phyloP scores from a whole-genome alignment of 179 eudicot genomes.

The Beta corolliflora region DNA sequence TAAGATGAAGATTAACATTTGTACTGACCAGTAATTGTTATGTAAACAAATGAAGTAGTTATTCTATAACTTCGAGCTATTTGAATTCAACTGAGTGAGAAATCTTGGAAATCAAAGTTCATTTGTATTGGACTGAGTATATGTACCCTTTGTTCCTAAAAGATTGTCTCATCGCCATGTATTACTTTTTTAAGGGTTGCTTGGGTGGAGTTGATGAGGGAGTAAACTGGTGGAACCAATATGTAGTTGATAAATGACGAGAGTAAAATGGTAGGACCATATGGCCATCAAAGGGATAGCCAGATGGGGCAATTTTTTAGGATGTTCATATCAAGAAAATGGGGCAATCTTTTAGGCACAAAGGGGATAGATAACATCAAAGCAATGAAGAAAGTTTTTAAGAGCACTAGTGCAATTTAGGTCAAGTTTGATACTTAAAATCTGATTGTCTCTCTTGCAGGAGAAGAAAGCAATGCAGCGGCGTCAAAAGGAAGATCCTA shows the following conservation, averaged over 20 bases:
- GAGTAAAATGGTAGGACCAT: too few species aligned
- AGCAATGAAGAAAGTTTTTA: not conserved
- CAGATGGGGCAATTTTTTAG: too few species aligned
- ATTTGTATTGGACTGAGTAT: not conserved
- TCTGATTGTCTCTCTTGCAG: conserved; percentile 43
- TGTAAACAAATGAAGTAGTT: not conserved
- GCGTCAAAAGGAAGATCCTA: conserved; percentile 36
- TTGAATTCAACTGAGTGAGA: not conserved
- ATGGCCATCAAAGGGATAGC: too few species aligned
- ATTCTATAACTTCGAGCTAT: not conserved
- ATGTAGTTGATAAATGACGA: too few species aligned
- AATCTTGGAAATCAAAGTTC: not conserved
- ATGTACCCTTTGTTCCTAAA: not conserved
- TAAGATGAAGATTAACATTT: not conserved
- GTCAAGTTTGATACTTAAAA: not conserved
- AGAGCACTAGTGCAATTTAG: not conserved
- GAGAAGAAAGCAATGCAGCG: conserved; percentile 35
- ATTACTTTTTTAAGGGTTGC: too few species aligned
- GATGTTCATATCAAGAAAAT: too few species aligned
- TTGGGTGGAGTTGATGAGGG: too few species aligned
- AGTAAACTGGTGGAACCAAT: too few species aligned
- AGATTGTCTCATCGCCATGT: too few species aligned
- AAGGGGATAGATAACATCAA: not conserved
- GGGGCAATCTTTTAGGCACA: too few species aligned
- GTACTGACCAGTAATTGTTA: not conserved